phyloP scores from a whole-genome alignment of 2,329 filamentous ascomycete genomes.

The Arthrobotrys iridis region DNA sequence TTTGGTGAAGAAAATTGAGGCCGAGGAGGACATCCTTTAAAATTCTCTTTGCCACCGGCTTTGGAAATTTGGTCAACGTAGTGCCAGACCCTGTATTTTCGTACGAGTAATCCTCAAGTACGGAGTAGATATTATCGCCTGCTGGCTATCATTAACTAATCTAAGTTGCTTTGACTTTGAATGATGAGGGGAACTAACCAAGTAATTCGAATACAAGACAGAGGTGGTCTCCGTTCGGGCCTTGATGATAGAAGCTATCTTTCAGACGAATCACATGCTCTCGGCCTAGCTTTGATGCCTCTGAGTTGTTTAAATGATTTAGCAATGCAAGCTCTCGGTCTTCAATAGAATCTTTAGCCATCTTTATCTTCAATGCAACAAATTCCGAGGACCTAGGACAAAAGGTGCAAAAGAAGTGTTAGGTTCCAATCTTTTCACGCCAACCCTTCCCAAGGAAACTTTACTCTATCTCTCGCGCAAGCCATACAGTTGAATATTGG shows the following conservation, averaged over 20 bases:
- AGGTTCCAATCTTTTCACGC: not conserved
- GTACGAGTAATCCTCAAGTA: conserved; percentile 7
- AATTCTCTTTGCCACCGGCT: conserved; percentile 6
- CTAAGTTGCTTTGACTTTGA: not conserved
- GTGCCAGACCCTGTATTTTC: not conserved
- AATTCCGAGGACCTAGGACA: not conserved
- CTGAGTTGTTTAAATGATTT: not conserved
- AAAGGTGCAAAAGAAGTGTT: not conserved
- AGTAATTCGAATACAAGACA: conserved; percentile 28
- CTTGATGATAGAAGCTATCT: conserved; percentile 22
- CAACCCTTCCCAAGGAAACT: too few relatives aligned
- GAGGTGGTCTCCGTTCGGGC: conserved; percentile 5
- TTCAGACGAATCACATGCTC: not conserved
- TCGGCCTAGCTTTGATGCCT: not conserved
- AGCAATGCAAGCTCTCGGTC: not conserved
- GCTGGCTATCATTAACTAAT: not conserved
- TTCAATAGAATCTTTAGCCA: not conserved
- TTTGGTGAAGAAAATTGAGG: conserved; percentile 22
- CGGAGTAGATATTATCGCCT: conserved; percentile 10
- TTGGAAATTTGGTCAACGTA: conserved; percentile 1
- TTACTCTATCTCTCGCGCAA: conserved; percentile 60
- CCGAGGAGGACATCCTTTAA: conserved; percentile 8
- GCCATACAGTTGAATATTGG: conserved; percentile 59
- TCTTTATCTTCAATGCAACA: conserved; percentile 21
- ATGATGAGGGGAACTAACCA: not conserved